Evolutionary conservation across 1,139 yeast genomes (phyloP).

Genomic region (Taphrina sp.): DNA sequence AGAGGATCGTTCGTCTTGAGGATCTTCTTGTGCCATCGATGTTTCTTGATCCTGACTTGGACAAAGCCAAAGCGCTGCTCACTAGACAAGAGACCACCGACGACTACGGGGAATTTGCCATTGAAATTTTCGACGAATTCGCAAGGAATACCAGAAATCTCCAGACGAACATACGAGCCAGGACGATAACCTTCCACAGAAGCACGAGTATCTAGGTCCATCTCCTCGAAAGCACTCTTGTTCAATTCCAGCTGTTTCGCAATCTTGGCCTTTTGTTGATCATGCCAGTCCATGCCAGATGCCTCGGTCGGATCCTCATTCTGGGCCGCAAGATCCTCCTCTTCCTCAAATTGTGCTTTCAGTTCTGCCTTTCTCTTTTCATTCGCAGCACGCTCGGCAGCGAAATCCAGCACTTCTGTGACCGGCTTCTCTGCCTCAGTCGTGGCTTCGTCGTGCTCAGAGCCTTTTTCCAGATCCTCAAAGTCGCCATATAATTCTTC

Average conservation of each 20-base stretch:
- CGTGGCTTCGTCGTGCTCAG: slow-evolving; percentile 41
- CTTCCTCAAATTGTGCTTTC: slow-evolving; percentile 85
- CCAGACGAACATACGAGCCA: slow-evolving; percentile 89
- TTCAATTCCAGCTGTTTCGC: slow-evolving; percentile 94
- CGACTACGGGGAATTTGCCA: slow-evolving; percentile 76
- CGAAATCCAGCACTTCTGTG: slow-evolving; percentile 48
- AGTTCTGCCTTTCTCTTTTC: slow-evolving; percentile 88
- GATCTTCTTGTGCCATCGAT: slow-evolving; percentile 97
- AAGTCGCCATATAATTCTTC: slow-evolving; percentile 71
- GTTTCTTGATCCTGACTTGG: slow-evolving; percentile 93
- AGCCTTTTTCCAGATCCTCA: slow-evolving; percentile 66
- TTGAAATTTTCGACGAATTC: slow-evolving; percentile 85
- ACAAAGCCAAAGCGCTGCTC: slow-evolving; percentile 91
- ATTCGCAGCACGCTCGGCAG: slow-evolving; percentile 70
- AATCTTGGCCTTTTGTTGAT: slow-evolving; percentile 92
- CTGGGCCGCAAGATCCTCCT: slow-evolving; percentile 57
- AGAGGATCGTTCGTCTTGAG: slow-evolving; percentile 94
- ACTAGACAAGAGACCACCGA: slow-evolving; percentile 87
- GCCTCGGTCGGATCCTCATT: slow-evolving; percentile 65
- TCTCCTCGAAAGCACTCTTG: slow-evolving; percentile 60
- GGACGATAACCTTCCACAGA: slow-evolving; percentile 89
- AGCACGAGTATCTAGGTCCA: slow-evolving; percentile 73
- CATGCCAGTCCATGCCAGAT: slow-evolving; percentile 82
- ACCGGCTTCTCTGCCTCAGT: slow-evolving; percentile 46
- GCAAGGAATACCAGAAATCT: slow-evolving; percentile 79